Conservation (phyloP, 2,329 filamentous ascomycete species). For the Penicillium sp. region DNA sequence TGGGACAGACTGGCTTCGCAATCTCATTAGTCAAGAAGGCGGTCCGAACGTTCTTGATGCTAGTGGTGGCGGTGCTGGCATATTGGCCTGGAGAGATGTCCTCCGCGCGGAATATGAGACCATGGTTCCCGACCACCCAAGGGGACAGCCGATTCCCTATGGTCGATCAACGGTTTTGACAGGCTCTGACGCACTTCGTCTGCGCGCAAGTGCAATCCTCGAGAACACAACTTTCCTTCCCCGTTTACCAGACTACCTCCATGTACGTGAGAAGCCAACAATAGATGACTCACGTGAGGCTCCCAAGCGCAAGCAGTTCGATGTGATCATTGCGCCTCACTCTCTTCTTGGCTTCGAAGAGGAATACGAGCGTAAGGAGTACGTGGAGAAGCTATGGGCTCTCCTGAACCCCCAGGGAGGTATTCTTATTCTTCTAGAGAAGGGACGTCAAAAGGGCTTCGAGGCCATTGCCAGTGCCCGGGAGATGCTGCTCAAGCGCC, state of each 20-base stretch:
- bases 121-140: constrained; percentile 52
- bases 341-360: constrained; percentile 74
- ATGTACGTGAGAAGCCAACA: constrained; percentile 58
- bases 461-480: constrained; percentile 87
- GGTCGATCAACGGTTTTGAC: constrained; percentile 81
- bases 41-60: constrained; percentile 63
- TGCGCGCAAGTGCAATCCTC: constrained; percentile 73
- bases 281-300: constrained; percentile 58
- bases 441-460: constrained; percentile 87
- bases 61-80: constrained; percentile 61
- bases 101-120: constrained; percentile 78
- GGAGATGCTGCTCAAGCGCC: constrained; percentile 72
- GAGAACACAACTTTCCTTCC: constrained; percentile 91
- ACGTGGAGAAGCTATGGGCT: constrained; percentile 87
- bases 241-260: constrained; percentile 82
- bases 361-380: constrained; percentile 72
- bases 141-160: constrained; percentile 43
- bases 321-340: constrained; percentile 88
- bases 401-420: constrained; percentile 82
- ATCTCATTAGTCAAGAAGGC: constrained; percentile 56
- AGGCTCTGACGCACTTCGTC: constrained; percentile 71
- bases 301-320: constrained; percentile 73
- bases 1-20: constrained; percentile 60
- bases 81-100: constrained; percentile 68
- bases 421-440: constrained; percentile 83